A percentile compares a stretch with the other conserved stretches of the same genome.
phyloP scores from a whole-genome alignment of 192 early-diverging fungal genomes.

The Phycomyces nitens region DNA sequence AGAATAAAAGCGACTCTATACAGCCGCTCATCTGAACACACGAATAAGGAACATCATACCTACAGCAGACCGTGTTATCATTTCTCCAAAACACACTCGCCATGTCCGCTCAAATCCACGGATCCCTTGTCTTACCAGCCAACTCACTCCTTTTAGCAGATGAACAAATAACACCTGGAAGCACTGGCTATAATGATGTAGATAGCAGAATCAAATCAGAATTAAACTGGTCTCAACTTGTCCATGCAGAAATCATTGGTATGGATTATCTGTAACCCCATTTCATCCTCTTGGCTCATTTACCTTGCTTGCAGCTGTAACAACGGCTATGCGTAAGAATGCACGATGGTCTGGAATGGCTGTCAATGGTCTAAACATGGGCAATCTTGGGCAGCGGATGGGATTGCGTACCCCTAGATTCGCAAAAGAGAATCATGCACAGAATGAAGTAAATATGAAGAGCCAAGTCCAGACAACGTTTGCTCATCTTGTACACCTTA shows the following conservation, averaged over 20 bases:
- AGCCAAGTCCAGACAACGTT: not conserved
- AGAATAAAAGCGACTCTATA: no score
- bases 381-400: slow-evolving; percentile 57
- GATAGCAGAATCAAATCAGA: slow-evolving; percentile 39
- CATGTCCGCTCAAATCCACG: no score
- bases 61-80: no score
- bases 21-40: no score
- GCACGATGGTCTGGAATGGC: slow-evolving; percentile 70
- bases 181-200: not conserved
- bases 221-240: slow-evolving; percentile 64
- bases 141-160: not conserved
- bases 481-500: slow-evolving; percentile 22
- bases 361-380: slow-evolving; percentile 54
- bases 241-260: slow-evolving; percentile 71
- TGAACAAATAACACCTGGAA: not conserved
- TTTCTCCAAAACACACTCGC: no score
- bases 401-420: slow-evolving; percentile 45
- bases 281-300: not conserved
- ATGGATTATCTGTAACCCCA: not conserved
- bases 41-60: no score
- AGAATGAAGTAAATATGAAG: slow-evolving; percentile 42
- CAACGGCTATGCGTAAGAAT: slow-evolving; percentile 77
- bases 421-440: slow-evolving; percentile 39
- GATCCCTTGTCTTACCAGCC: not conserved
- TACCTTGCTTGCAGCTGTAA: slow-evolving; percentile 42